Evolutionary conservation across 306 rosid genomes (phyloP), one percentile per base, ranked within the genome.

Genomic region (Abrus pulchellus): DNA sequence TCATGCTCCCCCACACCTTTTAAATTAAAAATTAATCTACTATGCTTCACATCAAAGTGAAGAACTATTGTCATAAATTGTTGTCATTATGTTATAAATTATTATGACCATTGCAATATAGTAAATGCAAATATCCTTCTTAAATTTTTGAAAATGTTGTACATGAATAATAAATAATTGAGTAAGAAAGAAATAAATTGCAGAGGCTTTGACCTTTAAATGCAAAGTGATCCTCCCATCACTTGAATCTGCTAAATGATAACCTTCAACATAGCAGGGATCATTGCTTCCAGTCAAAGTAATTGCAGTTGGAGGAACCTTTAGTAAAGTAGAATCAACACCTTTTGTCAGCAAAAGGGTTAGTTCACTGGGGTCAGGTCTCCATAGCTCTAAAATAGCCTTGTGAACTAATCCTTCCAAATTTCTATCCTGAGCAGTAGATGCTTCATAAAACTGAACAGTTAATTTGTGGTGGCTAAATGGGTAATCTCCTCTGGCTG

Each of bases 391-490:
- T 82, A 95, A 76, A 86, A 95, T 95, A 76, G 99, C 99, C 86
- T 93, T 95, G 91, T 95, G 99, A 83, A 95, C 99, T 86, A 95
- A 84, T 62, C 96, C 96, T 93, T 95, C 99, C 88, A 95, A 85
- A 82, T 95, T 95, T 84, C 99, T 88, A 81, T 95, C 99, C 90
- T 95, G 99, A 63, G 99, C 98, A 70, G 99, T 97, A 89, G 98
- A 83, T 79, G 92, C 93, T 92, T 95, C 99, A 83, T 93, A 95
- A 83, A 95, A 93, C 74, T 93, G 98, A 81, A 93, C 99, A 63
- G 98, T 93, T 86, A 95, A 91, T 86, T 95, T 95, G 87, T 95
- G 99, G 88, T 95, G 99, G 89, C 99, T 95, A 88, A 95, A 95
- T 57, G 99, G 99, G 85, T 95, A 95, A 84, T 95, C 99, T 70